Evolutionary conservation across 176 grass and related monocot genomes (phyloP), one percentile per base, ranked within the genome.

Genomic region (Phragmites australis): DNA sequence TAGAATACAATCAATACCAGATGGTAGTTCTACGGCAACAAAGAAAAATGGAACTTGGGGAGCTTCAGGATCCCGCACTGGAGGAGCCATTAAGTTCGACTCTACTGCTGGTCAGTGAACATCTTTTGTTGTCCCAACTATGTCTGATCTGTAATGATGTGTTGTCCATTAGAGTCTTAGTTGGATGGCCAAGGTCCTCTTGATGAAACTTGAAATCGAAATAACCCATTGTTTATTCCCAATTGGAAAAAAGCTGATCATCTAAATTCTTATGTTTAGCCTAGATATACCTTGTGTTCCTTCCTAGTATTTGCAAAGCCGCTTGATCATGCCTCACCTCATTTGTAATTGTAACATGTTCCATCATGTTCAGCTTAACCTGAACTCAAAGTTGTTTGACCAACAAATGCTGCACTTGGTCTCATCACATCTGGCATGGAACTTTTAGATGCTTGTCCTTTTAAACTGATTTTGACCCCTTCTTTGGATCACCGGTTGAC

Each of bases 1-100:
- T 34, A 93, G 97, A 83, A 99, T 99, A 75, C 88, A 93, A 72
- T 83, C 90, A 26, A 99, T 96, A 83, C 97, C 93, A 60, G 97
- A 99, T 89, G 97, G 97, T 12, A 91, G 84, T 65, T 78, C 88
- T 30, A 79, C 51, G 11, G 90, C 78, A 26, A 81, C 89, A 68
- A 99, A 96, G 88, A 88, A 91, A 73, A 93, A 83, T 46, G 90
- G 97, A 78, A 59, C 66, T 43, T 93, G 90, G 93, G 82, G 85
- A 63, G 84, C 90, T 75, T 99, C 97, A 73, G 92, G 85, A 79
- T 93, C 93, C 77, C 89, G 84, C 31, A 67, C 82, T 7, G 91
- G 84, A 67, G 78, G 79, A 75, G 97, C 84, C 22, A 87, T 96
- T 59, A 84, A 89, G 22, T 99, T 99, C 4, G 88, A 91, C 57